Percentiles rank a stretch among this genome's conserved stretches.
These are phyloP conservation scores for Fraxinus cuspidata DNA, from an alignment of 257 asterid genomes.

Conservation along the genomic window DNA sequence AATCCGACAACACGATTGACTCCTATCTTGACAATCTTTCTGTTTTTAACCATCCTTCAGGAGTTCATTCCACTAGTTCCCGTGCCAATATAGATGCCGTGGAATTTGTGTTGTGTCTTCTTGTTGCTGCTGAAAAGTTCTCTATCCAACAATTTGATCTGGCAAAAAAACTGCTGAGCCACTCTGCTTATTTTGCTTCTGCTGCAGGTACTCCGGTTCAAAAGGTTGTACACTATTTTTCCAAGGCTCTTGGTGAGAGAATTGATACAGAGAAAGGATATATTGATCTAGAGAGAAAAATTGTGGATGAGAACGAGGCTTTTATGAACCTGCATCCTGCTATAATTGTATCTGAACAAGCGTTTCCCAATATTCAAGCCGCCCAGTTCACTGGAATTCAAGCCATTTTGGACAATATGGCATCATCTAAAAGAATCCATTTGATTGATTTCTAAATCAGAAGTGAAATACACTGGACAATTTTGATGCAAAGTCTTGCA, in stretches of 20 bases:
- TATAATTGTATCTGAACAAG: conserved; percentile 1
- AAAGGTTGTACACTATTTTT: conserved; percentile 29
- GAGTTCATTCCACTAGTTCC: neutral
- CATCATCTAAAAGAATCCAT: conserved; percentile 33
- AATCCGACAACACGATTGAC: no score
- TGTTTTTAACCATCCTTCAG: neutral
- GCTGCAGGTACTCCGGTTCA: conserved; percentile 26
- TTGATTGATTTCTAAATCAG: conserved; percentile 37
- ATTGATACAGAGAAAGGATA: conserved; percentile 31
- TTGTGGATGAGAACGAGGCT: conserved; percentile 22
- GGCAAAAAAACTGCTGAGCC: conserved; percentile 31
- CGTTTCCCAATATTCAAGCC: conserved; percentile 32
- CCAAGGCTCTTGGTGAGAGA: conserved; percentile 42
- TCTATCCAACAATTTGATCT: conserved; percentile 29
- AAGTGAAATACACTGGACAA: conserved; percentile 37
- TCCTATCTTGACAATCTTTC: neutral
- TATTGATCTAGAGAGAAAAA: conserved; percentile 10
- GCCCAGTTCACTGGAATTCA: conserved; percentile 39
- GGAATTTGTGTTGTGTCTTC: neutral
- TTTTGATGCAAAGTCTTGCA: conserved; percentile 41
- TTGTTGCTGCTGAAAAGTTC: conserved; percentile 27
- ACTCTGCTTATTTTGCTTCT: conserved; percentile 26
- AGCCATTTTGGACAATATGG: conserved; percentile 36
- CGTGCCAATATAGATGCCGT: neutral
- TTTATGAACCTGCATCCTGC: conserved; percentile 9